A percentile compares a stretch with the other conserved stretches of the same genome.
Conservation (phyloP, 202 grass and related monocot species). For the Eragrostis tef region DNA sequence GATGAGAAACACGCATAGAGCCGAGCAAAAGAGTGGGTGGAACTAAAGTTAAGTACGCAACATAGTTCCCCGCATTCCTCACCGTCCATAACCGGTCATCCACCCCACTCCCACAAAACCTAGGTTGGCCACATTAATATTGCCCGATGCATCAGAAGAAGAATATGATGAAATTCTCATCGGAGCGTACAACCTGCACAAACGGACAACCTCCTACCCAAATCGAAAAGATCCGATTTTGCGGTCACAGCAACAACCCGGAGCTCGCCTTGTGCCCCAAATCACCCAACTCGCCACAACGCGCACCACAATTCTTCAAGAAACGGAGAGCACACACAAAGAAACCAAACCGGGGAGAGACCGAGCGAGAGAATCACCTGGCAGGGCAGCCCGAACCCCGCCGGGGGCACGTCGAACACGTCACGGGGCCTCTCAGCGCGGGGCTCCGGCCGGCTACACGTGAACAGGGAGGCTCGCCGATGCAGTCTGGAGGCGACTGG, state of each 20-base stretch:
- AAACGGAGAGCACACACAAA: slow-evolving; percentile 15
- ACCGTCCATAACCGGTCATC: background rate
- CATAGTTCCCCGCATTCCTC: slow-evolving; percentile 5
- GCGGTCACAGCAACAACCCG: background rate
- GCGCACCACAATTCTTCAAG: slow-evolving; percentile 29
- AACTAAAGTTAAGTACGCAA: slow-evolving; percentile 1
- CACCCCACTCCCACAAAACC: background rate
- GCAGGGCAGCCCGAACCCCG: background rate
- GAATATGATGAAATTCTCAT: background rate
- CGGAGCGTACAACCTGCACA: background rate
- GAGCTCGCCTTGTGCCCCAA: background rate
- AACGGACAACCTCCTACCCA: background rate
- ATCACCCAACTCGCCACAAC: background rate
- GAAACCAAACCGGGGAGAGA: background rate
- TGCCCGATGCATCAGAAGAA: background rate
- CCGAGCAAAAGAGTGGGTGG: background rate
- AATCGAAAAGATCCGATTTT: slow-evolving; percentile 26
- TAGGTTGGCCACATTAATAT: background rate
- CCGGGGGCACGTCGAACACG: background rate
- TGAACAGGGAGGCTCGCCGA: slow-evolving; percentile 1
- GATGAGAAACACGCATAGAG: background rate
- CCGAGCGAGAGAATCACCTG: slow-evolving; percentile 35
- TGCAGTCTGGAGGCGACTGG: background rate
- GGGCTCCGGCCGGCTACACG: background rate
- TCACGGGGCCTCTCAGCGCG: background rate